Base-by-base conservation (phyloP, 768 basidiomycete genomes). In the Naganishia friedmannii region DNA sequence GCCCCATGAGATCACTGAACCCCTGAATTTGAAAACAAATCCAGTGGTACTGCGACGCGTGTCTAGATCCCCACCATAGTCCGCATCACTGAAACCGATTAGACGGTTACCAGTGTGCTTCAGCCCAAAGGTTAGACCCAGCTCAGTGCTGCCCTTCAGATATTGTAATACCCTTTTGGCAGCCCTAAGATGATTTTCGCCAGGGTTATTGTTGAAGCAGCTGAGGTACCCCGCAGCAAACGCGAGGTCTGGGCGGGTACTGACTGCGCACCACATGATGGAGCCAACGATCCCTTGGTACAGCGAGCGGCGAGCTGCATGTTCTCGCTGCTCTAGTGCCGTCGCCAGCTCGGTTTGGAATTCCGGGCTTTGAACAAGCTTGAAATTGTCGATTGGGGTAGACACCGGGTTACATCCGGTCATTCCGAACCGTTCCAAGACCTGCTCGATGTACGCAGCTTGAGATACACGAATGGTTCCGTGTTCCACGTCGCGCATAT, bases 1-100 rank as follows among this genome's bases (percentile, higher is more conserved):
- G 28, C 74, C 74, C 85, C 85, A 86, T 3, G 78, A 72, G 6
- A 86, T 75, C 2, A 82, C 74, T 5, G 81, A 83, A n/a, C 82
- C 81, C 28, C 74, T 74, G 46, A 83, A 60, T 10, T 77, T 75
- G 76, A 77, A 82, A 12, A 65, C 78, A 68, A 73, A 82, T 21
- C 79, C 82, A 39, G 69, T 82, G 13, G 76, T 82, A 1, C 83
- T 83, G 76, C 19, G 78, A 77, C 42, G 65, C 5, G 77, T 66
- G 53, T 75, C 71, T 29, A 72, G 26, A 29, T 79, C 56, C 3
- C 68, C 70, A 23, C 75, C 82, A 77, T 74, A 80, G 73, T 82
- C 83, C 0, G 82, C 75, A 66, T 84, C 82, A 13, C 72, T 80
- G 39, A 76, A 74, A 17, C 71, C 74, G 19, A 73, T 53, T 34